Conservation (phyloP, 1,139 yeast genomes). For the Debaryomyces nepalensis region DNA sequence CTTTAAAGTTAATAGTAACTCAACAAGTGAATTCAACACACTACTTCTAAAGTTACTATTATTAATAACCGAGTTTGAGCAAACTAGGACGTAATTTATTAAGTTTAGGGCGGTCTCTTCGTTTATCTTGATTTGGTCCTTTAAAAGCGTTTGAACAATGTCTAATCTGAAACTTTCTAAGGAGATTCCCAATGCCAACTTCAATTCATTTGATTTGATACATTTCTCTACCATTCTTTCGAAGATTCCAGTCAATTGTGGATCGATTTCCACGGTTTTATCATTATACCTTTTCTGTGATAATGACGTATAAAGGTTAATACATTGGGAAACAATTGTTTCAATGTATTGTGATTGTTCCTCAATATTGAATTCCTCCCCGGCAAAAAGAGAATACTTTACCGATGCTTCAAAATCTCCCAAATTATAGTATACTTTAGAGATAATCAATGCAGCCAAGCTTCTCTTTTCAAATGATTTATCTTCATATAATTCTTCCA, state of each 20-base stretch:
- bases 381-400: constrained; percentile 85
- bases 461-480: constrained; percentile 71
- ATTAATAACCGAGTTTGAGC: constrained; percentile 65
- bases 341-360: constrained; percentile 84
- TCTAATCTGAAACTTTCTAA: constrained; percentile 88
- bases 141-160: constrained; percentile 67
- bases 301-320: constrained; percentile 74
- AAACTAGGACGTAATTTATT: constrained; percentile 76
- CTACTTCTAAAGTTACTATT: constrained; percentile 67
- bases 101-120: constrained; percentile 57
- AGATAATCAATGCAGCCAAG: constrained; percentile 89
- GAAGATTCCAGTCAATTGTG: constrained; percentile 68
- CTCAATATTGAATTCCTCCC: constrained; percentile 75
- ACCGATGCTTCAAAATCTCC: constrained; percentile 95
- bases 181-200: constrained; percentile 88
- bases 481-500: constrained; percentile 90
- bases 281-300: constrained; percentile 60
- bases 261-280: constrained; percentile 52
- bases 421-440: constrained; percentile 92
- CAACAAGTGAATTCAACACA: constrained; percentile 66
- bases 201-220: constrained; percentile 68
- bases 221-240: constrained; percentile 88
- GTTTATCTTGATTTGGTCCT: constrained; percentile 41
- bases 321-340: constrained; percentile 91
- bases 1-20: constrained; percentile 59